A percentile compares a stretch with the other conserved stretches of the same genome.
Evolutionary conservation across 78 protist genomes (phyloP).

Genomic region (Creolimax fragrantissima): DNA sequence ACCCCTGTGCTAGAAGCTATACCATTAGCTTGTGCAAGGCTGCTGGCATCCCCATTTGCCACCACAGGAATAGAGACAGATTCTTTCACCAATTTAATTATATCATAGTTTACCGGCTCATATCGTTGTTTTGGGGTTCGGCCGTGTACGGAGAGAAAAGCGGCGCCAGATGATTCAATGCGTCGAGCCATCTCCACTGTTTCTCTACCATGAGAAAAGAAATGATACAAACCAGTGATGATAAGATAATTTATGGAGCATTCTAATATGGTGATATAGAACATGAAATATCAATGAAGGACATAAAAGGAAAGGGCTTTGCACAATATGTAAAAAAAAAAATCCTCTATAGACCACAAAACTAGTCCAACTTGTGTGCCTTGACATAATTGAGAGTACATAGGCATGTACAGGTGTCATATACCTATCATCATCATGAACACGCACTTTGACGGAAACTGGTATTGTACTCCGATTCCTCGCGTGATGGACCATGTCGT

Average conservation of each 20-base stretch:
- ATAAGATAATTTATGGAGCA: too few relatives aligned
- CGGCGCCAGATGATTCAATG: slow-evolving; percentile 58
- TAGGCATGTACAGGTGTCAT: too few relatives aligned
- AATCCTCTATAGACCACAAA: too few relatives aligned
- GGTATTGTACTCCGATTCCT: slow-evolving; percentile 24
- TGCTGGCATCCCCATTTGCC: slow-evolving; percentile 62
- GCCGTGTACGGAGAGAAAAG: slow-evolving; percentile 75
- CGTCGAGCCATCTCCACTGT: slow-evolving; percentile 50
- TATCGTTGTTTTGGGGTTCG: slow-evolving; percentile 41
- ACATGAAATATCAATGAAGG: too few relatives aligned
- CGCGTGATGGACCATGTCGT: slow-evolving; percentile 43
- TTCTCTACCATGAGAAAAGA: too few relatives aligned
- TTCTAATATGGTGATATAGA: too few relatives aligned
- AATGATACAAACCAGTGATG: too few relatives aligned
- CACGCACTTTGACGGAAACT: slow-evolving; percentile 50
- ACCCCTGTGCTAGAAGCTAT: slow-evolving; percentile 40
- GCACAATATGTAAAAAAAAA: too few relatives aligned
- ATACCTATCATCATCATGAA: slow-evolving; percentile 30
- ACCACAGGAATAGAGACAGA: slow-evolving; percentile 55
- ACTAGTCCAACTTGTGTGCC: too few relatives aligned
- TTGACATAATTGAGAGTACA: too few relatives aligned
- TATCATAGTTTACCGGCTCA: slow-evolving; percentile 51
- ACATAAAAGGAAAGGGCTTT: too few relatives aligned
- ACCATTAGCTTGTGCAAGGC: not conserved
- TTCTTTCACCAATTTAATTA: slow-evolving; percentile 43